A percentile compares a stretch with the other conserved stretches of the same genome.
Conservation (phyloP, 371 early-diverging fungal genomes). For the Amoeboaphelidium occidentale region DNA sequence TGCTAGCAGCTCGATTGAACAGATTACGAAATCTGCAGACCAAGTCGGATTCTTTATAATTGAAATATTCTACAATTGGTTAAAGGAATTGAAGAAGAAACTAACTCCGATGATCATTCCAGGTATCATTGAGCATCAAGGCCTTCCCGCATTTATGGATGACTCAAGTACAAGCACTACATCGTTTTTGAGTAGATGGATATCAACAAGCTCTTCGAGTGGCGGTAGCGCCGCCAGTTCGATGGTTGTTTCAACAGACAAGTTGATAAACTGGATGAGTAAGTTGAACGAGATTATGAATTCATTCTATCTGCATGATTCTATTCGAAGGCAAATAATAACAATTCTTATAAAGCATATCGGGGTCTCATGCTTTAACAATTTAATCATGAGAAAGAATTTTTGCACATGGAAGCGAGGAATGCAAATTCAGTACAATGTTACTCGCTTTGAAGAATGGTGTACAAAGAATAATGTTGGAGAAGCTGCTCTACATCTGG, state of each 20-base stretch:
- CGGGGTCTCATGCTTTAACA: constrained; percentile 80
- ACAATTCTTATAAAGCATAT: constrained; percentile 11
- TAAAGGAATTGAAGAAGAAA: constrained; percentile 78
- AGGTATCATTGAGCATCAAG: constrained; percentile 68
- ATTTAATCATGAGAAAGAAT: constrained; percentile 57
- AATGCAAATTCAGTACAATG: constrained; percentile 94
- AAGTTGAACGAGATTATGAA: not conserved
- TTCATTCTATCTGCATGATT: not conserved
- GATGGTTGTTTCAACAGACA: not conserved
- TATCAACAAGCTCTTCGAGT: not conserved
- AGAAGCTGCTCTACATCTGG: constrained; percentile 58
- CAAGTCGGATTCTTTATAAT: constrained; percentile 28
- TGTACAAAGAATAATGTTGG: constrained; percentile 64
- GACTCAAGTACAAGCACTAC: not conserved
- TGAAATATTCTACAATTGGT: constrained; percentile 52
- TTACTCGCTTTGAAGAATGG: constrained; percentile 87
- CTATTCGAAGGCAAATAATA: not conserved
- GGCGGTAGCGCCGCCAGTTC: too few species aligned
- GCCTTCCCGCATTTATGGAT: not conserved
- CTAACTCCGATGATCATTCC: constrained; percentile 77
- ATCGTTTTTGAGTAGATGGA: not conserved
- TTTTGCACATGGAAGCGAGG: constrained; percentile 25
- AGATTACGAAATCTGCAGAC: constrained; percentile 10
- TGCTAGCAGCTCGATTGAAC: not conserved
- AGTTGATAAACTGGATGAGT: not conserved